Conservation (phyloP, 768 basidiomycete genomes). For the Rhizopogon vulgaris region DNA sequence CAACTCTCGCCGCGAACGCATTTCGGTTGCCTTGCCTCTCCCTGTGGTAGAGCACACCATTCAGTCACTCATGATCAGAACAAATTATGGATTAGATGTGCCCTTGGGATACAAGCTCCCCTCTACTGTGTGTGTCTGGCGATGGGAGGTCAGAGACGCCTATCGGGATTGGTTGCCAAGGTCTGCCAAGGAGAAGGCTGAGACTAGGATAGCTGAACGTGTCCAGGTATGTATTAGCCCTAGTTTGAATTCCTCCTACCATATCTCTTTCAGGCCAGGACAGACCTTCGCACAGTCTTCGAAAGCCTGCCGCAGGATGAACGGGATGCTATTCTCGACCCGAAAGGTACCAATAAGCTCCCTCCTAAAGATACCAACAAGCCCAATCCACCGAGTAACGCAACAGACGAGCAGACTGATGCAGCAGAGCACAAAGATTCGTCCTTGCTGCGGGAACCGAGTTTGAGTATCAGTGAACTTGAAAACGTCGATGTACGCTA, state of each 20-base stretch:
- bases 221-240: slow-evolving; percentile 41
- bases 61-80: slow-evolving; percentile 53
- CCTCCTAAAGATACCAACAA: slow-evolving; percentile 30
- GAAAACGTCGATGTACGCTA: slow-evolving; percentile 36
- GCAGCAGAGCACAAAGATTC: slow-evolving; percentile 21
- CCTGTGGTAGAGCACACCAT: slow-evolving; percentile 58
- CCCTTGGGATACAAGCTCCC: slow-evolving; percentile 47
- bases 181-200: slow-evolving; percentile 55
- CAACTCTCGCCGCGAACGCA: slow-evolving; percentile 25
- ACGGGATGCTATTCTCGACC: slow-evolving; percentile 47
- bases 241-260: not conserved
- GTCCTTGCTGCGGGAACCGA: slow-evolving; percentile 22
- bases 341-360: slow-evolving; percentile 33
- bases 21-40: slow-evolving; percentile 37
- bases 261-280: slow-evolving; percentile 44
- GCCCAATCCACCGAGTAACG: slow-evolving; percentile 2
- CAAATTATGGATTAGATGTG: slow-evolving; percentile 74
- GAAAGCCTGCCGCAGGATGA: slow-evolving; percentile 53
- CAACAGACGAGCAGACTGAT: not conserved
- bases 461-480: slow-evolving; percentile 12
- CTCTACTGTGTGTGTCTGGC: slow-evolving; percentile 67
- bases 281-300: slow-evolving; percentile 49
- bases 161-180: slow-evolving; percentile 62
- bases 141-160: slow-evolving; percentile 75
- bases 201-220: slow-evolving; percentile 57